Conservation (phyloP, 2,329 filamentous ascomycete genomes). For the Fusarium tuaranense region DNA sequence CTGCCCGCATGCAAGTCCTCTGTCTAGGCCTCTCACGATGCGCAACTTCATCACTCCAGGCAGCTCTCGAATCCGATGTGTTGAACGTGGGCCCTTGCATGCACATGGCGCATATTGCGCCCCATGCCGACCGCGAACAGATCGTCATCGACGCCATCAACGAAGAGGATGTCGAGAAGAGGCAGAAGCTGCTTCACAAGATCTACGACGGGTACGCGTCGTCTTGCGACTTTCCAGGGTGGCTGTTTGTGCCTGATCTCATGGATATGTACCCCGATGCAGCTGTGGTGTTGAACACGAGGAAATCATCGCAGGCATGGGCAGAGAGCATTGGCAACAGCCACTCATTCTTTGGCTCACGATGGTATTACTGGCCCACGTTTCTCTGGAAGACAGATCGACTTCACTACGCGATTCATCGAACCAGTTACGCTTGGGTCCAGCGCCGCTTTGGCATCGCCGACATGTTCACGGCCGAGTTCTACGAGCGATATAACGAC, state of each 20-base stretch:
- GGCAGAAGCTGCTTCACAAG: conserved; percentile 44
- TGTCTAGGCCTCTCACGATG: conserved; percentile 47
- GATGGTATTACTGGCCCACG: conserved; percentile 36
- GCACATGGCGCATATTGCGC: conserved; percentile 46
- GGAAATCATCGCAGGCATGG: conserved; percentile 39
- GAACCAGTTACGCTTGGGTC: background rate
- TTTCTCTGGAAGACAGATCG: conserved; percentile 43
- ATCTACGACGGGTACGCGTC: conserved; percentile 47
- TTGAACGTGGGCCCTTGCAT: conserved; percentile 45
- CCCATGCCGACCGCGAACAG: conserved; percentile 37
- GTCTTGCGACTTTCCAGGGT: conserved; percentile 45
- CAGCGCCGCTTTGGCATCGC: background rate
- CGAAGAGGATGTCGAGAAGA: conserved; percentile 40
- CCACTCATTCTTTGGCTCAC: conserved; percentile 42
- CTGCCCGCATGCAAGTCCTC: conserved; percentile 40
- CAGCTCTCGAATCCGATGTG: conserved; percentile 45
- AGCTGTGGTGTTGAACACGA: conserved; percentile 47
- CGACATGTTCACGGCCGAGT: conserved; percentile 7
- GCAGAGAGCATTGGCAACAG: conserved; percentile 36
- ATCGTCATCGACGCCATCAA: conserved; percentile 43
- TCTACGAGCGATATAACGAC: conserved; percentile 31
- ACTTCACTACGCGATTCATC: conserved; percentile 38
- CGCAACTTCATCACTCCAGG: conserved; percentile 50
- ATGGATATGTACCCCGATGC: conserved; percentile 53
- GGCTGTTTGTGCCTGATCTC: conserved; percentile 48